Evolutionary conservation across 495 filamentous ascomycete genomes (phyloP).

Genomic region (Talaromyces thailandensis): DNA sequence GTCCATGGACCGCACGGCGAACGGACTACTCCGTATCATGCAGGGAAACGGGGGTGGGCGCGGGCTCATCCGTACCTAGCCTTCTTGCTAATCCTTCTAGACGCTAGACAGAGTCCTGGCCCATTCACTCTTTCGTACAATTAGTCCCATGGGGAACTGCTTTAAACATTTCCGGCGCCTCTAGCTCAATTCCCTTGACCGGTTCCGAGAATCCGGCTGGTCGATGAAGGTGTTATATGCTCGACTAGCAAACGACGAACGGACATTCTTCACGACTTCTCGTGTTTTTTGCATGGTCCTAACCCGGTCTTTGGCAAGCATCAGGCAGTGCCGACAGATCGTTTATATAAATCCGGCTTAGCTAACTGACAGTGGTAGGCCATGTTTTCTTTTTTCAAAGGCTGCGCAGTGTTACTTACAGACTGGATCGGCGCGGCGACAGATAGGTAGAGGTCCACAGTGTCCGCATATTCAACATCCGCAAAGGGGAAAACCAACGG

Average conservation of each 20-base stretch:
- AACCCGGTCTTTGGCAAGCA: not conserved
- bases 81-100: not conserved
- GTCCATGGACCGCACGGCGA: not conserved
- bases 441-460: not conserved
- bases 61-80: not conserved
- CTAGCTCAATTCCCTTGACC: not conserved
- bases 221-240: not conserved
- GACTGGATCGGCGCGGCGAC: not conserved
- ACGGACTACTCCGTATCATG: not conserved
- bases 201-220: not conserved
- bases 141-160: conserved; percentile 2
- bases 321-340: not conserved
- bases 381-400: not conserved
- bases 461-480: not conserved
- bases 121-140: not conserved
- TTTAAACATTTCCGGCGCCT: not conserved
- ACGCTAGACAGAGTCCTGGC: not conserved
- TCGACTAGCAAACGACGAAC: not conserved
- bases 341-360: not conserved
- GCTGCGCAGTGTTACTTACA: not conserved
- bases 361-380: not conserved
- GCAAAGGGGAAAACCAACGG: not conserved
- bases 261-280: not conserved
- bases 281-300: not conserved
- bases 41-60: not conserved